Conservation (phyloP, 148 eudicot genomes). For the Cornus suecica region DNA sequence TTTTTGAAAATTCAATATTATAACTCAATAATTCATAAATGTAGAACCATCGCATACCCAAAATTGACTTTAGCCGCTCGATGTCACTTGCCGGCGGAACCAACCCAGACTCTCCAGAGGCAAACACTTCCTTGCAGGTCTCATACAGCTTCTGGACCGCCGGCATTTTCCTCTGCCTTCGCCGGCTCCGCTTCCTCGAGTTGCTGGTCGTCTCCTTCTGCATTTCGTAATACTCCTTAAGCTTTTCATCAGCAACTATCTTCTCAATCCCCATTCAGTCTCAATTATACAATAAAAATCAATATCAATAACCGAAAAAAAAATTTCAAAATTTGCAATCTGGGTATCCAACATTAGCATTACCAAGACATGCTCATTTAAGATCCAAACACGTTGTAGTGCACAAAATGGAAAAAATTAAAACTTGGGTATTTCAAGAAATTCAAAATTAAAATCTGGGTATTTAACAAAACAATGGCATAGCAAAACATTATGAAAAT, state of each 20-base stretch:
- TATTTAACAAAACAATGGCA: too few species aligned
- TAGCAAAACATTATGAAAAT: not conserved
- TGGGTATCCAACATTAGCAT: not conserved
- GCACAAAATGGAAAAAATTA: not conserved
- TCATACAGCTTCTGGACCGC: conserved; percentile 59
- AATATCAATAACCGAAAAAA: conserved; percentile 2
- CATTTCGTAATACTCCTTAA: conserved; percentile 23
- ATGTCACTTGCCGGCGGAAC: conserved; percentile 50
- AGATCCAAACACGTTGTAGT: not conserved
- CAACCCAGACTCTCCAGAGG: conserved; percentile 53
- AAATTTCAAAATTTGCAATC: conserved; percentile 1
- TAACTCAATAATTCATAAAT: not conserved
- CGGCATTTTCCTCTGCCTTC: conserved; percentile 33
- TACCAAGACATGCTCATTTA: not conserved
- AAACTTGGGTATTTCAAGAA: not conserved
- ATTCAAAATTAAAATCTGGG: too few species aligned
- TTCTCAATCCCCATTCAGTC: conserved; percentile 52
- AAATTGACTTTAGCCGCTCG: conserved; percentile 45
- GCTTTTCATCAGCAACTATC: conserved; percentile 25
- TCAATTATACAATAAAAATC: conserved; percentile 4
- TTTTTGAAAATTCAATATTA: not conserved
- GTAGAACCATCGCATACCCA: conserved; percentile 40
- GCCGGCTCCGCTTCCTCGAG: conserved; percentile 29
- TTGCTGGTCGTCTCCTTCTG: conserved; percentile 23
- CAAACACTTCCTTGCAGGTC: conserved; percentile 62